Percentiles rank a stretch among this genome's conserved stretches.
Conservation (phyloP, 345 rosid species). For the Turritis glabra region DNA sequence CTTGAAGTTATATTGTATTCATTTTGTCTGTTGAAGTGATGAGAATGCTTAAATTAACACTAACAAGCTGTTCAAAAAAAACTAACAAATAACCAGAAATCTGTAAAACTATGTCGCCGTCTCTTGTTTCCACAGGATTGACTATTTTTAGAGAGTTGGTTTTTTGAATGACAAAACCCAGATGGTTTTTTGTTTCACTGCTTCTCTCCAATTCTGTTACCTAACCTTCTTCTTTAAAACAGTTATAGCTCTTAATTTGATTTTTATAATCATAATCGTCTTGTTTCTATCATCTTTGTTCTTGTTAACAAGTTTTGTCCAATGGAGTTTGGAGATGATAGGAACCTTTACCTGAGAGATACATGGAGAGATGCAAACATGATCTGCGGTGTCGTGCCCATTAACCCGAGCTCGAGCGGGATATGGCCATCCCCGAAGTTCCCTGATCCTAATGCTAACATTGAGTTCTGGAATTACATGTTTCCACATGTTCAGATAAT, state of each 20-base stretch:
- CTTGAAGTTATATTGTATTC: neutral
- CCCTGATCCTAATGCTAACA: constrained; percentile 5
- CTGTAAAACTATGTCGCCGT: constrained; percentile 21
- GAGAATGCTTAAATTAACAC: constrained; percentile 21
- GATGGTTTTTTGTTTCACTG: constrained; percentile 22
- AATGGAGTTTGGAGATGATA: constrained; percentile 33
- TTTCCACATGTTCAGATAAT: constrained; percentile 34
- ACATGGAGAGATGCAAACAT: constrained; percentile 34
- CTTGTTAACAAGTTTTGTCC: neutral
- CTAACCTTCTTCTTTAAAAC: neutral
- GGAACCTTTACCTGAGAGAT: constrained; percentile 36
- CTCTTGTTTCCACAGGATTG: constrained; percentile 14
- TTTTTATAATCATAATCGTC: neutral
- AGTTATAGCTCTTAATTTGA: constrained; percentile 5
- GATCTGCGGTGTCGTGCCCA: constrained; percentile 27
- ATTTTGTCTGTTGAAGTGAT: constrained; percentile 19
- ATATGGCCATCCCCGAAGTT: constrained; percentile 33
- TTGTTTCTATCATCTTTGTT: constrained; percentile 13
- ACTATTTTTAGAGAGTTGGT: constrained; percentile 26
- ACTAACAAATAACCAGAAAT: constrained; percentile 23
- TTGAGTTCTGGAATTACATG: constrained; percentile 34
- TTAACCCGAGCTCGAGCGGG: constrained; percentile 35
- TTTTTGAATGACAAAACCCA: constrained; percentile 16
- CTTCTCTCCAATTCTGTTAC: constrained; percentile 18
- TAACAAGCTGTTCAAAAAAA: constrained; percentile 30